Evolutionary conservation across 1,284 basidiomycete genomes (phyloP), one percentile per base, ranked within the genome.

Genomic region (Puccinia hordei): DNA sequence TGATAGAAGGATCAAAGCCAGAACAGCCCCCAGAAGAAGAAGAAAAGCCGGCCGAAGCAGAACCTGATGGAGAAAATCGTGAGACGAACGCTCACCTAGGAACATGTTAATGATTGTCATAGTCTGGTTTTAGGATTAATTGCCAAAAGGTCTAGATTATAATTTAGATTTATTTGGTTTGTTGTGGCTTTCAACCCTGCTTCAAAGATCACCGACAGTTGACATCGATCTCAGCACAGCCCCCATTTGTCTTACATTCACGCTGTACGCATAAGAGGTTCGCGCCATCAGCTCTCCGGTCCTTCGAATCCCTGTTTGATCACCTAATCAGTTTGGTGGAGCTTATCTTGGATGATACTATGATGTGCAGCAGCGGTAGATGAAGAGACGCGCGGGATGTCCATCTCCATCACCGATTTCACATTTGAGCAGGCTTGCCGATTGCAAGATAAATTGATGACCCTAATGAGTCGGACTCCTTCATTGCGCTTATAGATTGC

Each of bases 1-100:
- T 84, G 75, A 81, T 82, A 66, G 83, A 84, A 49, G 69, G 69
- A 49, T 55, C 46, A 27, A 33, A 49, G 22, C 27, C 68, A 75
- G 63, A 17, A 33, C 22, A 57, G 63, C 35, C 44, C 22, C 38
- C 49, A 27, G 33, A 61, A 12, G 73, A 38, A 78, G 81, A 71
- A 51, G 68, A 68, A 41, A 33, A 1, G 6, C 57, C 57, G 13
- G 27, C 57, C 10, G 53, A 27, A 59, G 57, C 30, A 30, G 33
- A 30, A 10, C 57, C 57, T 27, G 27, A 27, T 59, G 57, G 13
- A 59, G 57, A 59, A 27, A 10, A 59, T 33, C 57, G 30, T 59
- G 57, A 59, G 30, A 59, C 27, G 57, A 59, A 59, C 24, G 10
- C 24, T 59, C 27, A 27, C 10, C 57, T 9, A 27, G 57, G 57